phyloP scores from a whole-genome alignment of 2,329 filamentous ascomycete genomes.

The Daldinia sp. region DNA sequence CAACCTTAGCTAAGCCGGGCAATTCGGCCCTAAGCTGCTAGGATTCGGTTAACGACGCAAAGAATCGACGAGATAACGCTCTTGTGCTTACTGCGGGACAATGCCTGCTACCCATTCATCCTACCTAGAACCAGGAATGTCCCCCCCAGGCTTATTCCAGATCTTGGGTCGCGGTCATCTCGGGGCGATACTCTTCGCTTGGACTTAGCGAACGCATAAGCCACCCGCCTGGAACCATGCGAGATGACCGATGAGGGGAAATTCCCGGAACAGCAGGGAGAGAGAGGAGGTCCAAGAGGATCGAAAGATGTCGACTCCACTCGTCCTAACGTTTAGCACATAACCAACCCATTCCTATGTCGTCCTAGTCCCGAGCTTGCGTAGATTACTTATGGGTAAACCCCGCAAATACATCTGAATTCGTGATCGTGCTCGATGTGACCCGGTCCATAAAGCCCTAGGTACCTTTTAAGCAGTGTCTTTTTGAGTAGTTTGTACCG shows the following conservation, averaged over 20 bases:
- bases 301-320: slow-evolving; percentile 34
- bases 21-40: slow-evolving; percentile 20
- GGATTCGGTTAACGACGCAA: slow-evolving; percentile 11
- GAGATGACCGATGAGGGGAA: slow-evolving; percentile 34
- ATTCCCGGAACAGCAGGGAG: slow-evolving; percentile 22
- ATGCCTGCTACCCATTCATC: slow-evolving; percentile 26
- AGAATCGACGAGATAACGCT: slow-evolving; percentile 12
- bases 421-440: slow-evolving; percentile 38
- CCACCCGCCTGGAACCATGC: slow-evolving; percentile 26
- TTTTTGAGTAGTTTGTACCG: slow-evolving; percentile 27
- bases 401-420: slow-evolving; percentile 42
- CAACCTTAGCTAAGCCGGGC: slow-evolving; percentile 20
- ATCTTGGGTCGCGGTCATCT: slow-evolving; percentile 37
- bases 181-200: slow-evolving; percentile 33
- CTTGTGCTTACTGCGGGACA: slow-evolving; percentile 27
- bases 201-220: slow-evolving; percentile 38
- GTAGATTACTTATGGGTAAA: slow-evolving; percentile 38
- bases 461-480: slow-evolving; percentile 9
- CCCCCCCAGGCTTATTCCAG: slow-evolving; percentile 28
- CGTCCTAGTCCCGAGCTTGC: slow-evolving; percentile 29
- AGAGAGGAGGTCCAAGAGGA: slow-evolving; percentile 11
- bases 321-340: slow-evolving; percentile 28
- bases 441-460: slow-evolving; percentile 9
- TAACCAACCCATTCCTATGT: slow-evolving; percentile 28
- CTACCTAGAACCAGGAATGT: slow-evolving; percentile 25